phyloP scores from a whole-genome alignment of 495 filamentous ascomycete species.

The Podospora didyma region DNA sequence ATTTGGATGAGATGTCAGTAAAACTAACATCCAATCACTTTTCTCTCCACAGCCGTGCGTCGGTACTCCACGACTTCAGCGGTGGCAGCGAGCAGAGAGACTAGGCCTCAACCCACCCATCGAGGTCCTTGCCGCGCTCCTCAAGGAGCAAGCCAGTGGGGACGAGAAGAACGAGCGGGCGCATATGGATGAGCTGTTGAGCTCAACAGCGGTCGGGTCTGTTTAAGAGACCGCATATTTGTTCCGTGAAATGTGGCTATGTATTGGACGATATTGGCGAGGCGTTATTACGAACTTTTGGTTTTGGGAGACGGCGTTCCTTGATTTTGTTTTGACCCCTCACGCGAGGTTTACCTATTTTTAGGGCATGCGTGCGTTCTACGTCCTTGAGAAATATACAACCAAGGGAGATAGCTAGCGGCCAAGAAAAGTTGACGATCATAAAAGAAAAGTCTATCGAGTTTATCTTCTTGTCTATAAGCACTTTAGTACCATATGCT shows the following conservation, averaged over 20 bases:
- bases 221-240: not conserved
- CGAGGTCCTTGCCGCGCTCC: slow-evolving; percentile 82
- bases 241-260: not conserved
- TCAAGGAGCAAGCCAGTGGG: slow-evolving; percentile 62
- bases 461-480: not conserved
- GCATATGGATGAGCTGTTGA: slow-evolving; percentile 78
- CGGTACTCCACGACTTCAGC: slow-evolving; percentile 73
- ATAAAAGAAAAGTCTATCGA: too few relatives aligned
- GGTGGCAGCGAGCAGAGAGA: slow-evolving; percentile 81
- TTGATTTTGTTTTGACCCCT: too few relatives aligned
- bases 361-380: too few relatives aligned
- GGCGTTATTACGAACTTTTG: too few relatives aligned
- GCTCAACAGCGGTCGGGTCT: slow-evolving; percentile 34
- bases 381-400: too few relatives aligned
- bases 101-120: slow-evolving; percentile 81
- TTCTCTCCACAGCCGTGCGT: slow-evolving; percentile 66
- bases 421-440: too few relatives aligned
- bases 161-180: slow-evolving; percentile 52
- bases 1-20: too few relatives aligned
- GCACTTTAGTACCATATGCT: slow-evolving; percentile 93
- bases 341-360: too few relatives aligned
- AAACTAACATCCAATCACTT: not conserved
- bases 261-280: too few relatives aligned
- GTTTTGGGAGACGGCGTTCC: too few relatives aligned
- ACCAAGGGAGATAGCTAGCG: too few relatives aligned